phyloP scores from a whole-genome alignment of 2,329 filamentous ascomycete genomes.

The Coniochaeta sp. region DNA sequence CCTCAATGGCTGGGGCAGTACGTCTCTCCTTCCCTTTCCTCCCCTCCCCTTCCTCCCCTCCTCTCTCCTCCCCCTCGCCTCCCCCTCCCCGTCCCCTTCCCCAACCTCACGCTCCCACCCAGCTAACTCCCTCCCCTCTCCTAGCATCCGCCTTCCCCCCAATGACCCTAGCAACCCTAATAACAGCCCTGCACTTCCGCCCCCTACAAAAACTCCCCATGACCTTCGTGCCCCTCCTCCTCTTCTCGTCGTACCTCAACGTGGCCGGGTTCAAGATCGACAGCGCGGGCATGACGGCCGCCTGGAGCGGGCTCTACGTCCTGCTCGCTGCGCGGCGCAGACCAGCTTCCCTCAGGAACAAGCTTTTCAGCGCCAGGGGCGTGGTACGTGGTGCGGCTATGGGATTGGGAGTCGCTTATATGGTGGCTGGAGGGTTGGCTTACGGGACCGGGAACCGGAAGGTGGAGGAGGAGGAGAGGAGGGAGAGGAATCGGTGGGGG shows the following conservation, averaged over 20 bases:
- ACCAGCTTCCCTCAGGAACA: conserved; percentile 20
- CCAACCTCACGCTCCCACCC: no score
- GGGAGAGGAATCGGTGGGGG: conserved; percentile 45
- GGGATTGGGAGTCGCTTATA: conserved; percentile 41
- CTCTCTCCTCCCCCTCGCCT: no score
- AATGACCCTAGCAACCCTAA: conserved; percentile 47
- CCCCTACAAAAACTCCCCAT: conserved; percentile 45
- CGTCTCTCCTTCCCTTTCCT: conserved; percentile 4
- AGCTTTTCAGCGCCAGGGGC: conserved; percentile 41
- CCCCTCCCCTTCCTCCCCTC: no score
- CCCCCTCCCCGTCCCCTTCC: no score
- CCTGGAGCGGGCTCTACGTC: conserved; percentile 51
- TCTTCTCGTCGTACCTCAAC: conserved; percentile 53
- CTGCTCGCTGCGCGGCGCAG: conserved; percentile 43
- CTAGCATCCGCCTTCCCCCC: conserved; percentile 47
- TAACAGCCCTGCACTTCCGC: conserved; percentile 48
- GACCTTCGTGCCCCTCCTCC: conserved; percentile 41
- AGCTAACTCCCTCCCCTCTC: not conserved
- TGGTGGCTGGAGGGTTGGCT: conserved; percentile 41
- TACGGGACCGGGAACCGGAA: conserved; percentile 45
- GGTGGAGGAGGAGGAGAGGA: conserved; percentile 39
- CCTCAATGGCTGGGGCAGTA: conserved; percentile 19
- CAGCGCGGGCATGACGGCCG: conserved; percentile 47
- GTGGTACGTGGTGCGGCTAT: conserved; percentile 43
- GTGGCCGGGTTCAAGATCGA: conserved; percentile 52